phyloP scores from a whole-genome alignment of 2,329 filamentous ascomycete genomes.

The Fusarium tupiense region DNA sequence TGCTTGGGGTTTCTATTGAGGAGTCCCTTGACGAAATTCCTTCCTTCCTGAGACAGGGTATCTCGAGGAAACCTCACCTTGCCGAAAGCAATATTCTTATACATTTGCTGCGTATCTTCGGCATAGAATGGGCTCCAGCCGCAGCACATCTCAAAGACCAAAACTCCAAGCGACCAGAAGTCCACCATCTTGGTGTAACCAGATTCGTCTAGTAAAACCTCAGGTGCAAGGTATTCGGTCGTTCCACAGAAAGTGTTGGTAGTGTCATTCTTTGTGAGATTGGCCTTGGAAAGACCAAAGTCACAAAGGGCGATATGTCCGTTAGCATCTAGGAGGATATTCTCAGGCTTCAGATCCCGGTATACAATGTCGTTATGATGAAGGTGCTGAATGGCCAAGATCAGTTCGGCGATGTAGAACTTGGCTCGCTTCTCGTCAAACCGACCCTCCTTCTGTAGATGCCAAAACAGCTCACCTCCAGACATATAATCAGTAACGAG shows the following conservation, averaged over 20 bases:
- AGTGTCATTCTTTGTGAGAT: conserved; percentile 94
- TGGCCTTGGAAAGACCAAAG: conserved; percentile 97
- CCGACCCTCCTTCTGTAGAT: conserved; percentile 94
- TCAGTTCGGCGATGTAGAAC: conserved; percentile 98
- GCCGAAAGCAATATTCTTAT: conserved; percentile 99
- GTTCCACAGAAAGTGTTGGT: conserved; percentile 99
- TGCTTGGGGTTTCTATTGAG: conserved; percentile 98
- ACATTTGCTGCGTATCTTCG: conserved; percentile 99
- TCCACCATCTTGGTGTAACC: conserved; percentile 99
- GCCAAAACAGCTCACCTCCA: conserved; percentile 97
- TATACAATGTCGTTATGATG: conserved; percentile 99
- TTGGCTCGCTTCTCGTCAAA: conserved; percentile 96
- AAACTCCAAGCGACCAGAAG: conserved; percentile 97
- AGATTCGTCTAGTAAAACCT: conserved; percentile 93
- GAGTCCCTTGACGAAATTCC: conserved; percentile 97
- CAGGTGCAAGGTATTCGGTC: conserved; percentile 95
- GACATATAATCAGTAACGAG: conserved; percentile 99
- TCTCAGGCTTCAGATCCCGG: conserved; percentile 96
- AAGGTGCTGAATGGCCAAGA: conserved; percentile 91
- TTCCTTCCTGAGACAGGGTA: conserved; percentile 90
- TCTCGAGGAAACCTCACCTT: conserved; percentile 97
- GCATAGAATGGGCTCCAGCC: conserved; percentile 99
- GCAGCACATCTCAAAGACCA: conserved; percentile 99
- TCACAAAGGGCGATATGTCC: conserved; percentile 98
- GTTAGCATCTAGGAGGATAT: conserved; percentile 95